Conservation (phyloP, 225 moss, liverwort and hornwort genomes). For the Pseudisothecium myosuroides region DNA sequence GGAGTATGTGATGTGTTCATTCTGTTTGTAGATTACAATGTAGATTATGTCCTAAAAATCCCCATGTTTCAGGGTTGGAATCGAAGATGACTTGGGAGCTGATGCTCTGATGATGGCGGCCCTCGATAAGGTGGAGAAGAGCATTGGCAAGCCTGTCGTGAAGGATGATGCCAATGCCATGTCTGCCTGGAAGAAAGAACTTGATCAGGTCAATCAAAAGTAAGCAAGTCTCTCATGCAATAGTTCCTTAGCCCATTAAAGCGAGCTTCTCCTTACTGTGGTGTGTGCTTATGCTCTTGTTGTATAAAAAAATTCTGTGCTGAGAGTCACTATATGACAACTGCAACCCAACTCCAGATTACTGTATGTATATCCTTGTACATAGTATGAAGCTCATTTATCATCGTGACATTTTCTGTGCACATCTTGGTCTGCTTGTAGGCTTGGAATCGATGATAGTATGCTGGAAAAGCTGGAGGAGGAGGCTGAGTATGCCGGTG, state of each 20-base stretch:
- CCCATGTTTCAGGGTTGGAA: slow-evolving; percentile 38
- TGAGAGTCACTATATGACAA: not conserved
- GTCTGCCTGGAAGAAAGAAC: slow-evolving; percentile 60
- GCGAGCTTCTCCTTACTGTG: not conserved
- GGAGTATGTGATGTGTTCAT: not conserved
- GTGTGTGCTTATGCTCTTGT: not conserved
- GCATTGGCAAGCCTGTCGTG: slow-evolving; percentile 57
- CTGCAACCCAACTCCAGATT: not conserved
- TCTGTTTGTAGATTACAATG: not conserved
- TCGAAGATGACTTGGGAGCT: slow-evolving; percentile 76
- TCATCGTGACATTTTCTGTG: not conserved
- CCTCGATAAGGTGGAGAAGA: slow-evolving; percentile 89
- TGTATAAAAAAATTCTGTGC: not conserved
- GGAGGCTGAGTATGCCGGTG: slow-evolving; percentile 65
- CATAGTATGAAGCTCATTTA: not conserved
- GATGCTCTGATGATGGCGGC: slow-evolving; percentile 64
- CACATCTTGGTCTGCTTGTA: slow-evolving; percentile 1
- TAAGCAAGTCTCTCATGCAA: slow-evolving; percentile 1
- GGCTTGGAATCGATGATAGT: slow-evolving; percentile 68
- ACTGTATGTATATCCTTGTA: not conserved
- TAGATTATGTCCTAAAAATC: not conserved
- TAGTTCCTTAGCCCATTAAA: not conserved
- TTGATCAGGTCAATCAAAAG: slow-evolving; percentile 82
- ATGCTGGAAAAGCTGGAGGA: slow-evolving; percentile 73
- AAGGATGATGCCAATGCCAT: slow-evolving; percentile 68